Percentiles rank a stretch among this genome's conserved stretches.
Conservation (phyloP, 73 alveolate species). For the Effrenium voratum region DNA sequence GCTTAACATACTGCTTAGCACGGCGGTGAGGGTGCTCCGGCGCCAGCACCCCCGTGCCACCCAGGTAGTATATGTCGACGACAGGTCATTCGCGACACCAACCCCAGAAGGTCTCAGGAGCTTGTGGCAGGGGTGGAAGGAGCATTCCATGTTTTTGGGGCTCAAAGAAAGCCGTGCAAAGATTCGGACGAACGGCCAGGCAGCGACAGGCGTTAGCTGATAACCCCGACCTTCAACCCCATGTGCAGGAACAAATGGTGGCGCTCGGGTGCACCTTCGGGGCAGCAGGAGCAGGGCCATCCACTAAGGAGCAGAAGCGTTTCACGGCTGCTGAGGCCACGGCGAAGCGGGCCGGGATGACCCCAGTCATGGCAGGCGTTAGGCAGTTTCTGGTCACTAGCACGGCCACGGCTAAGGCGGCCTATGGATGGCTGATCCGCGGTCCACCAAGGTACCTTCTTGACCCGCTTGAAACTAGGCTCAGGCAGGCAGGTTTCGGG, state of each 20-base stretch:
- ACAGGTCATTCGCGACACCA: not conserved
- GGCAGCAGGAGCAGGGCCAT: not conserved
- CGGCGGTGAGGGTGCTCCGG: not conserved
- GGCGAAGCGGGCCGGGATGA: not conserved
- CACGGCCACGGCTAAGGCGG: not conserved
- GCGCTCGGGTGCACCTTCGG: not conserved
- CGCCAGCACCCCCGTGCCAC: not conserved
- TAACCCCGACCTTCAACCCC: not conserved
- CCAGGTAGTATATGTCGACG: not conserved
- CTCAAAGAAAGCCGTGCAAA: not conserved
- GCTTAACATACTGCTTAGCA: not conserved
- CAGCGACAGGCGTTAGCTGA: not conserved
- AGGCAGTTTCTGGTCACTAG: not conserved
- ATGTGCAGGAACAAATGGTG: not conserved
- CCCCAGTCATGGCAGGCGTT: not conserved
- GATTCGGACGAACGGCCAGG: not conserved
- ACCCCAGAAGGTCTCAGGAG: not conserved
- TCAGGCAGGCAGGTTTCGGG: not conserved
- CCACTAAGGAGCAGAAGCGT: not conserved
- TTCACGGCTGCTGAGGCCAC: not conserved
- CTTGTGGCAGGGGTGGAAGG: not conserved
- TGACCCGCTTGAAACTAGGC: not conserved
- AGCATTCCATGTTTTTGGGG: not conserved
- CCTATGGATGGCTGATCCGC: not conserved
- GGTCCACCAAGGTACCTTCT: not conserved